Evolutionary conservation across 495 filamentous ascomycete species (phyloP), one percentile per base, ranked within the genome.

Genomic region (Penicillium coprophilum): DNA sequence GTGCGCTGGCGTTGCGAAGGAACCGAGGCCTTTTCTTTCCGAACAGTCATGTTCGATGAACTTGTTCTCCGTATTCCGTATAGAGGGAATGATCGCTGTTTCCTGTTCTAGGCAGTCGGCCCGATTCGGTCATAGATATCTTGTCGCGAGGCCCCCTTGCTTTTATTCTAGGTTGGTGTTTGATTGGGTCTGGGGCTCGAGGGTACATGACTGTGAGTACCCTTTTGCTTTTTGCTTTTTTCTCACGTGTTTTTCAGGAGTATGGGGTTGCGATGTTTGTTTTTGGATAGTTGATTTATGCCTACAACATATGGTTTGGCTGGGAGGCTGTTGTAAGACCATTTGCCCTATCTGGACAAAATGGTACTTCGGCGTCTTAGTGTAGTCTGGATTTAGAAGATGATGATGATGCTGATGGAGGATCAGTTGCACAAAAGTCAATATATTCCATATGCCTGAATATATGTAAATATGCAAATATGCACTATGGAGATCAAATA

Each of bases 101-200:
- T n/a, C 8, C 7, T 9, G n/a, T 8, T 38, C 34, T n/a, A 2
- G n/a, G 6, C 6, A 17, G 34, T n/a, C n/a, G n/a, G n/a, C 34
- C n/a, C 6, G n/a, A 38, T 38, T 38, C 9, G 34, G 34, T 38
- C 7, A 17, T 38, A 9, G n/a, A 9, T 7, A 8, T 52, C 43
- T 41, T 45, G 30, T 40, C 43, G 20, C 36, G 15, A 50, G 58
- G 15, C 31, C 49, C 59, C 62, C 62, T 65, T 65, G 62, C 62
- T 59, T 65, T 17, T 48, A 20, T 49, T 55, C 50, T 52, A 53
- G 44, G 17, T 31, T 58, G 52, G 52, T 32, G 55, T 55, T 40
- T 50, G 48, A 28, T 53, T 7, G 36, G 55, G 55, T 44, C 56
- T 46, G 32, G 38, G 39, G 30, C 51, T 47, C 40, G 48, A 38